Percentiles rank a stretch among this genome's conserved stretches.
phyloP scores from a whole-genome alignment of 441 rosid species.

The Pelargonium hybrid region DNA sequence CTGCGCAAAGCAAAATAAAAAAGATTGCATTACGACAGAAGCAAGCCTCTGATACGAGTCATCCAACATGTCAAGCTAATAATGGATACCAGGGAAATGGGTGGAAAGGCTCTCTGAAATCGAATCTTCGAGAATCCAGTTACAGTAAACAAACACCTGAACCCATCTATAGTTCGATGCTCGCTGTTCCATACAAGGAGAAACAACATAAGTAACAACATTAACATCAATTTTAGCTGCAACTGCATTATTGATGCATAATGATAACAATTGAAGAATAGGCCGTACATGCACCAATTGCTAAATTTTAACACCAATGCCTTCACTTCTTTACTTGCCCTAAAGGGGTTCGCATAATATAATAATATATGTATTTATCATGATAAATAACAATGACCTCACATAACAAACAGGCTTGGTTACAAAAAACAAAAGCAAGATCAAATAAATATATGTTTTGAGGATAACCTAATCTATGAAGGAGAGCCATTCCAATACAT shows the following conservation, averaged over 20 bases:
- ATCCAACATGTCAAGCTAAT: not conserved
- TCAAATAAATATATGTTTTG: no score
- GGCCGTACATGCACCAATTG: not conserved
- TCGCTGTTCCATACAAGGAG: conserved; percentile 29
- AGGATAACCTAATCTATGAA: no score
- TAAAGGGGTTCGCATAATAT: no score
- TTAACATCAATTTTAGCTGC: not conserved
- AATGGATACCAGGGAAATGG: conserved; percentile 44
- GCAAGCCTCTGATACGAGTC: not conserved
- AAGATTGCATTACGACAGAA: not conserved
- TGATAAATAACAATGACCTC: not conserved
- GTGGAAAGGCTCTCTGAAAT: conserved; percentile 44
- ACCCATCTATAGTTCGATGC: conserved; percentile 53
- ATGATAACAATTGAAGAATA: not conserved
- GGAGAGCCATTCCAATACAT: no score
- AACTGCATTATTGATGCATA: not conserved
- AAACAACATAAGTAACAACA: not conserved
- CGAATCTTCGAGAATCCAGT: conserved; percentile 55
- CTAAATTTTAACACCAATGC: not conserved
- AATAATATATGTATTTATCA: no score
- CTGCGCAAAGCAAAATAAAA: conserved; percentile 26
- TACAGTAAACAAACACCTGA: conserved; percentile 48
- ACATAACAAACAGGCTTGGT: no score
- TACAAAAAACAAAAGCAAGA: no score
- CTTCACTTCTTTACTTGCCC: no score